Conservation (phyloP, 352 stramenopile genomes). For the Globisporangium polare region DNA sequence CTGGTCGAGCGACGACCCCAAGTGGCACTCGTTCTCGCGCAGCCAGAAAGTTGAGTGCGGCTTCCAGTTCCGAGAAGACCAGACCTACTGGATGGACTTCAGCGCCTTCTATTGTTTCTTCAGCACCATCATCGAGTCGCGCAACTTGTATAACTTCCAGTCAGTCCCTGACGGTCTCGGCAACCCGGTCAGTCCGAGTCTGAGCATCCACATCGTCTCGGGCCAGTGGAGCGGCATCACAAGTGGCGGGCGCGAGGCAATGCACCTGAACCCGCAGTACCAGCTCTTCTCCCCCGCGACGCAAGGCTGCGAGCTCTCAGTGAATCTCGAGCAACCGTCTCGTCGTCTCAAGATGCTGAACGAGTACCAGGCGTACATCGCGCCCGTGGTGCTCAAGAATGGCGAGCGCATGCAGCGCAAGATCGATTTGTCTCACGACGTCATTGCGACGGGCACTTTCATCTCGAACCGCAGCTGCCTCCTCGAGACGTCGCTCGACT, state of each 20-base stretch:
- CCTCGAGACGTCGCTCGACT: constrained; percentile 45
- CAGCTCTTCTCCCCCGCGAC: constrained; percentile 67
- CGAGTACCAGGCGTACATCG: constrained; percentile 77
- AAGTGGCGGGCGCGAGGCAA: constrained; percentile 66
- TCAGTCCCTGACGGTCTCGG: constrained; percentile 56
- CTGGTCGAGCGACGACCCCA: constrained; percentile 65
- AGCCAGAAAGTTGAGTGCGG: constrained; percentile 69
- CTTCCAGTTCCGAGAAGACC: constrained; percentile 78
- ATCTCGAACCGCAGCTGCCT: constrained; percentile 83
- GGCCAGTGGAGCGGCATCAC: constrained; percentile 83
- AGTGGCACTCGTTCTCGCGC: constrained; percentile 71
- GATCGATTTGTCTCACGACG: constrained; percentile 75
- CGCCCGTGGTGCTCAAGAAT: constrained; percentile 74
- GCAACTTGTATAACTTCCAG: constrained; percentile 82
- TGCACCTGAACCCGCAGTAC: constrained; percentile 86
- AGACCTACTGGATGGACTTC: constrained; percentile 84
- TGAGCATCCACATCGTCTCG: constrained; percentile 69
- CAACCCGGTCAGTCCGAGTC: constrained; percentile 49
- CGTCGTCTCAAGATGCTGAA: constrained; percentile 67
- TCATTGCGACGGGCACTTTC: constrained; percentile 78
- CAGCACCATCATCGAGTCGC: constrained; percentile 67
- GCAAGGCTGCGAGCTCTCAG: constrained; percentile 40
- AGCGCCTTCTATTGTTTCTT: constrained; percentile 78
- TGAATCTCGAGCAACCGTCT: constrained; percentile 75
- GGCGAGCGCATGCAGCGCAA: constrained; percentile 63